phyloP scores from a whole-genome alignment of 495 filamentous ascomycete genomes.

The Lindgomyces ingoldianus region DNA sequence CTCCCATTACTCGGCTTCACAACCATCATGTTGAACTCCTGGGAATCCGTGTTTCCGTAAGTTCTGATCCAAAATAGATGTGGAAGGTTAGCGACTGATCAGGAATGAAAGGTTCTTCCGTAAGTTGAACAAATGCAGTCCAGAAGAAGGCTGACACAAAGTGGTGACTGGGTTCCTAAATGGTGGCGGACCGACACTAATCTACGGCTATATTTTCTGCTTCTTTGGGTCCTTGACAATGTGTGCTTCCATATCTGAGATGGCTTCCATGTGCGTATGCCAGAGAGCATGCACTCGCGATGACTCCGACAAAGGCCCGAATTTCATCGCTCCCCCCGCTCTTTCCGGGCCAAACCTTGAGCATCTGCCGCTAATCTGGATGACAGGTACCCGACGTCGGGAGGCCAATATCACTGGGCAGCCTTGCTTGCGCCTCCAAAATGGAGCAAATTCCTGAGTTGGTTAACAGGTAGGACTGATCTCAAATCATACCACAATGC shows the following conservation, averaged over 20 bases:
- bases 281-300: not conserved
- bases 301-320: not conserved
- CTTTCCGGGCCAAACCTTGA: too few relatives aligned
- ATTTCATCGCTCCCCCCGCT: too few relatives aligned
- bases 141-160: not conserved
- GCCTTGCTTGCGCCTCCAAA: conserved; percentile 9
- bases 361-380: not conserved
- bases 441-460: conserved; percentile 21
- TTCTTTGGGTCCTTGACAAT: conserved; percentile 9
- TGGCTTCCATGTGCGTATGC: conserved; percentile 13
- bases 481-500: not conserved
- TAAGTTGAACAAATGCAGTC: not conserved
- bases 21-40: conserved; percentile 18
- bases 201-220: conserved; percentile 21
- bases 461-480: conserved; percentile 6
- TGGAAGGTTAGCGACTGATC: not conserved
- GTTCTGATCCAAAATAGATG: not conserved
- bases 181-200: conserved; percentile 7
- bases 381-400: conserved; percentile 32
- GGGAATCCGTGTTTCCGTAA: conserved; percentile 17
- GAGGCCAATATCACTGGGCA: conserved; percentile 44
- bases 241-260: conserved; percentile 17
- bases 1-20: conserved; percentile 6
- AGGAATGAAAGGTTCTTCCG: not conserved
- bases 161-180: conserved; percentile 12